phyloP scores from a whole-genome alignment of 768 basidiomycete genomes.

The Mycena metata region DNA sequence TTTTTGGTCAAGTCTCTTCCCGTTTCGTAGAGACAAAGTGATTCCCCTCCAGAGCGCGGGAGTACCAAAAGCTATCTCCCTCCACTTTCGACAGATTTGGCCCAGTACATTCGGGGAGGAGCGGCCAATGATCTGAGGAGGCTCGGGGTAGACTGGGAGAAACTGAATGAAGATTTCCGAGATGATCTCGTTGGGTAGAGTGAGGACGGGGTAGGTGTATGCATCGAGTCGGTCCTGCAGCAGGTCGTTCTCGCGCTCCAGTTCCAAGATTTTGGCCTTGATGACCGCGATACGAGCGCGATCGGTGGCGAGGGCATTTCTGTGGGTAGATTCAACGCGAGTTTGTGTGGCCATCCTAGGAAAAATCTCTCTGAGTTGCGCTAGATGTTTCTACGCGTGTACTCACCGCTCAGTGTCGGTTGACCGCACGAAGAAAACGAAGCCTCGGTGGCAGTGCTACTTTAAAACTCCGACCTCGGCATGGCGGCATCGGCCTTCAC shows the following conservation, averaged over 20 bases:
- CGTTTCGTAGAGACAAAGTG: background rate
- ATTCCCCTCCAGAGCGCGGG: slow-evolving; percentile 16
- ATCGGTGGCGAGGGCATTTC: background rate
- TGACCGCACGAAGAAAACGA: no score
- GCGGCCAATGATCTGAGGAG: background rate
- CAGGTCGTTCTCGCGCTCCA: background rate
- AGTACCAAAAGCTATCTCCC: slow-evolving; percentile 1
- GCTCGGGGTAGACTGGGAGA: slow-evolving; percentile 6
- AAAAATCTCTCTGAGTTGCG: no score
- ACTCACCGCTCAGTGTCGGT: no score
- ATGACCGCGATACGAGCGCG: background rate
- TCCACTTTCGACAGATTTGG: slow-evolving; percentile 15
- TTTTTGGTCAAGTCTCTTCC: background rate
- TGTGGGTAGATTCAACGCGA: no score
- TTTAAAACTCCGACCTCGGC: no score
- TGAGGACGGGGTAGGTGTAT: slow-evolving; percentile 15
- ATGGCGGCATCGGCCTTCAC: no score
- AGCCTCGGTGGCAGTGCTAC: no score
- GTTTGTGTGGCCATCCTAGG: no score
- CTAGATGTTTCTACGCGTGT: no score
- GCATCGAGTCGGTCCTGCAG: background rate
- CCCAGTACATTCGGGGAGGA: background rate
- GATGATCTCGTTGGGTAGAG: slow-evolving; percentile 6
- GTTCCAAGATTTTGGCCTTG: background rate
- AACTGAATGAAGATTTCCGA: slow-evolving; percentile 15